Base-by-base conservation (phyloP, 352 stramenopile species). In the Phytophthora citricola region DNA sequence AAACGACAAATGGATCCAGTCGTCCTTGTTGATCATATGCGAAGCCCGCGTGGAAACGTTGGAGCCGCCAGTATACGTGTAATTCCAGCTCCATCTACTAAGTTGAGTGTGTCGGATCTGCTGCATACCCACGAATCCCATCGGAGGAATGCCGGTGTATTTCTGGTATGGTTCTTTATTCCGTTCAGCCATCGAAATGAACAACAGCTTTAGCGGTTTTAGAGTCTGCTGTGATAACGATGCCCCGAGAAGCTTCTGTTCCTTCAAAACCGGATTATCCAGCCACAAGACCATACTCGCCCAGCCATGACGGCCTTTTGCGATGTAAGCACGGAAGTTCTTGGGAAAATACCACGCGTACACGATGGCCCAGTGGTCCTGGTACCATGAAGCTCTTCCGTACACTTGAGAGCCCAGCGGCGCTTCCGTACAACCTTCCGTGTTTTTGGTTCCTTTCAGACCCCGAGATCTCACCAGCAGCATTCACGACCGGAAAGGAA, bases 291-390 rank as follows among this genome's bases (percentile, higher is more conserved):
- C 27, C 15, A 49, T 22, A 49, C 17, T 50, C 15, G 47, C 22
- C 56, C 56, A 56, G 26, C 26, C 56, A 10, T 50, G 32, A 12
- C 44, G 22, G 10, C 12, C 27, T 31, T 36, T 1, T 9, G 24
- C 12, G 1, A 5, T 20, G 11, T 1, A 5, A 4, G 0, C 5
- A 34, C 53, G 41, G 26, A 55, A 41, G 26, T 36, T 31, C 32
- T 63, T 63, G 0, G 55, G 55, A 12, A 63, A 56, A 27, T 63
- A 63, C 55, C 55, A 63, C 6, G 44, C 20, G n/a, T 55, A 63
- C 55, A 63, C 44, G 5, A 64, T 57, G 10, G 46, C 38, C 49
- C 49, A 47, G 2, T 20, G 32, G 20, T 26, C 56, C 14, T 20
- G 44, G 27, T 64, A 46, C 54, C 50, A 56, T 11, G n/a, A 29